Evolutionary conservation across 2,329 filamentous ascomycete species (phyloP), one percentile per base, ranked within the genome.

Genomic region (Cladophialophora carrionii): DNA sequence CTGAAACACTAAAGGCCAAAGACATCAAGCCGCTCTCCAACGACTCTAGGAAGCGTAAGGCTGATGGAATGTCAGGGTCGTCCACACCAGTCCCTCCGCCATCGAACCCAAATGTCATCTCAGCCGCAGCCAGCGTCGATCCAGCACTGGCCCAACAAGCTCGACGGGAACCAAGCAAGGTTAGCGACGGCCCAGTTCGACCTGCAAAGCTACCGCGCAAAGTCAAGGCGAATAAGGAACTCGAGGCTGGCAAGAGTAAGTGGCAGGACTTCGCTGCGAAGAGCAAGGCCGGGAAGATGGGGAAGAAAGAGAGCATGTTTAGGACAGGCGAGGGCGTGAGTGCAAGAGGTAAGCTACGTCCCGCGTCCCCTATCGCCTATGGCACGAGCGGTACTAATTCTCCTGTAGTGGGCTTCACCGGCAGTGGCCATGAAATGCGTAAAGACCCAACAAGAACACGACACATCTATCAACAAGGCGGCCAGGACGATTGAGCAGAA

Each of bases 291-390:
- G 70, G 68, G 32, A 93, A 91, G 75, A 81, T 87, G 61, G 77
- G 76, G 26, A 94, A 94, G 81, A 96, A 96, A 79, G 91, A 96
- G 56, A 96, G 92, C 83, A 97, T 97, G 93, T 97, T 97, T 77
- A 88, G 93, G 54, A 97, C 93, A 2, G 92, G 92, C 0, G 92
- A 96, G 34, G 89, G 91, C 67, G 85, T 95, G 26, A 86, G 91
- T 73, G 93, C 90, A 64, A 87, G 92, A 89, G 93, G 93, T 96
- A 80, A 71, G 84, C 51, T n/a, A 26, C n/a, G 3, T 20, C 7
- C 14, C 62, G 66, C 58, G 58, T 52, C 67, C 66, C 51, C 51
- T 31, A 41, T 63, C 17, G 24, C n/a, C 34, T 59, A 66, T 10
- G 34, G 61, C 34, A 60, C 41, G n/a, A 12, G 32, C 49, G 31